These are phyloP conservation scores for Turnera subulata DNA, from an alignment of 345 rosid genomes.

Conservation along the genomic window DNA sequence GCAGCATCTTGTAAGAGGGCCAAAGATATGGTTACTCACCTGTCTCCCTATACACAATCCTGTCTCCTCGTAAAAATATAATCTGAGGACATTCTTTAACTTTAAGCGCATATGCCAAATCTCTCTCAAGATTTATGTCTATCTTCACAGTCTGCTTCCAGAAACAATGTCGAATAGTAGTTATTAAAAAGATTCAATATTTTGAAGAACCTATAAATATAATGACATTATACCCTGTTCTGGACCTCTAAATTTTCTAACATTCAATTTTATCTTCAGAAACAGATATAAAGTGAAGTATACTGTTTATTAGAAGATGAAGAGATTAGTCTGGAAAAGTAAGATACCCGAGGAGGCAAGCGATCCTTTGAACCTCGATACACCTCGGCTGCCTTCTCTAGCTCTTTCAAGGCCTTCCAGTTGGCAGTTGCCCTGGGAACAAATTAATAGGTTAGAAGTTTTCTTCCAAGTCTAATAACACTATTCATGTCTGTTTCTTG, in stretches of 20 bases:
- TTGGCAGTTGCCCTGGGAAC: constrained; percentile 66
- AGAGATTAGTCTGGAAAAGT: background rate
- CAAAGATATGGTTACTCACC: constrained; percentile 34
- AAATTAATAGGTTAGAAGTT: background rate
- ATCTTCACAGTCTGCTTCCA: constrained; percentile 71
- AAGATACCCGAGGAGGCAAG: constrained; percentile 78
- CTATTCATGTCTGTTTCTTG: background rate
- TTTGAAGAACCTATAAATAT: too few species aligned
- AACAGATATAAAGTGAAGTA: background rate
- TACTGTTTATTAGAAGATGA: background rate
- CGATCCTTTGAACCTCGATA: constrained; percentile 81
- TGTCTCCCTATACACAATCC: constrained; percentile 70
- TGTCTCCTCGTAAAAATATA: constrained; percentile 68
- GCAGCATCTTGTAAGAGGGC: background rate
- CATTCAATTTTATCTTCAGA: too few species aligned
- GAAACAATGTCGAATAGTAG: constrained; percentile 6
- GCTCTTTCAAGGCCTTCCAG: constrained; percentile 85
- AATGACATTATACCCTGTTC: too few species aligned
- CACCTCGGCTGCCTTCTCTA: constrained; percentile 76
- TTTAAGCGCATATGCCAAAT: constrained; percentile 91
- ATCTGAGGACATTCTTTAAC: constrained; percentile 77
- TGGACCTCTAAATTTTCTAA: too few species aligned
- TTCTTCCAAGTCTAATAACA: background rate
- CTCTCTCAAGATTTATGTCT: constrained; percentile 83
- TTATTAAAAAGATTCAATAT: background rate